Conservation (phyloP, 1,139 yeast genomes). For the Blastobotrys malaysiensis region DNA sequence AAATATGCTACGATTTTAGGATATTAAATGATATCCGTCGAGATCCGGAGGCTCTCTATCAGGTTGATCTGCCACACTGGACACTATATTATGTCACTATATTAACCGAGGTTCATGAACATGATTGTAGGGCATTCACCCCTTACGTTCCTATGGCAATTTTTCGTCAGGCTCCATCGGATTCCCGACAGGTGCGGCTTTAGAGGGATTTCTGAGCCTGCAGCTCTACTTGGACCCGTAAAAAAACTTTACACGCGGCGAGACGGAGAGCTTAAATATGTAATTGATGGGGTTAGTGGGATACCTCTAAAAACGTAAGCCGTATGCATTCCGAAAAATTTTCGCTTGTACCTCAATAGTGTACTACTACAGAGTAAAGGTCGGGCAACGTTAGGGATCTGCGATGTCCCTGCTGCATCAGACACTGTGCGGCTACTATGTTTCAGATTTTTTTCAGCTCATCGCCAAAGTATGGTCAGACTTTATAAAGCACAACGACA, state of each 20-base stretch:
- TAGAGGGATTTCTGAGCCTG: too few species aligned
- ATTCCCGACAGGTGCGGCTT: too few species aligned
- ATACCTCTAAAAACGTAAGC: too few species aligned
- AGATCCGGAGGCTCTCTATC: too few species aligned
- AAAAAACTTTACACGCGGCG: too few species aligned
- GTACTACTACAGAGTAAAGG: too few species aligned
- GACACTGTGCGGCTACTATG: neutral
- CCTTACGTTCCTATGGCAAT: neutral
- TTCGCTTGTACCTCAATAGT: neutral
- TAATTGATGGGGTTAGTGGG: too few species aligned
- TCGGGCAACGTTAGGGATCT: neutral
- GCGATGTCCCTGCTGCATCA: neutral
- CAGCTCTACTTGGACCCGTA: too few species aligned
- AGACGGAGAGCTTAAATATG: too few species aligned
- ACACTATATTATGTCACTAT: neutral
- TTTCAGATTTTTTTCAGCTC: neutral
- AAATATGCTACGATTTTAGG: too few species aligned
- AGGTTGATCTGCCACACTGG: too few species aligned
- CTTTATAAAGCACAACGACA: neutral
- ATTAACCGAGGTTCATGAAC: neutral
- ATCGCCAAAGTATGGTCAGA: neutral
- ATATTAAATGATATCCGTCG: too few species aligned
- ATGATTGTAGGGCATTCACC: neutral
- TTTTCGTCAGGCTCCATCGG: neutral
- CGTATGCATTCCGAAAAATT: neutral